These are phyloP conservation scores for Trichocladium antarcticum DNA, from an alignment of 495 filamentous ascomycete genomes.

Conservation along the genomic window DNA sequence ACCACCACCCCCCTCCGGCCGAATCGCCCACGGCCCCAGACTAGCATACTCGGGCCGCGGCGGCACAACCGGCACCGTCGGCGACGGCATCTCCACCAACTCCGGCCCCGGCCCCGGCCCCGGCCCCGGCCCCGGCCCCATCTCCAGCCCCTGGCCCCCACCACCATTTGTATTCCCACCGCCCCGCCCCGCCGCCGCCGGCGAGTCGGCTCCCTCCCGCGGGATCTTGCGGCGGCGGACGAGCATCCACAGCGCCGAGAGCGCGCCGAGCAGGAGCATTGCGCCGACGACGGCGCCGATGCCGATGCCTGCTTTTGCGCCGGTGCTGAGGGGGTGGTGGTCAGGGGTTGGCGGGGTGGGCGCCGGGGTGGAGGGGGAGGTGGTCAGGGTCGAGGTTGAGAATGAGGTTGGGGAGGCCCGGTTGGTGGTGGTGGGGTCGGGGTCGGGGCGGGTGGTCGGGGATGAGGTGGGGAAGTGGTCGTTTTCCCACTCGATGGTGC, in stretches of 20 bases:
- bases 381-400: neutral
- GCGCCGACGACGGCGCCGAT: constrained; percentile 7
- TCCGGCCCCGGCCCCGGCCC: too few relatives aligned
- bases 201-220: too few relatives aligned
- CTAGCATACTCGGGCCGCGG: neutral
- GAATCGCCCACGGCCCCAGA: neutral
- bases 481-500: constrained; percentile 20
- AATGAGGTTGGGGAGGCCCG: neutral
- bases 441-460: neutral
- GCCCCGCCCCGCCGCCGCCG: too few relatives aligned
- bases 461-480: constrained; percentile 10
- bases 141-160: neutral
- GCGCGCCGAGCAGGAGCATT: constrained; percentile 9
- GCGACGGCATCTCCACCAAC: constrained; percentile 1
- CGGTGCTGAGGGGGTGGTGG: constrained; percentile 4
- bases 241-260: constrained; percentile 9
- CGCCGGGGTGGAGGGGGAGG: neutral
- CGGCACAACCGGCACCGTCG: neutral
- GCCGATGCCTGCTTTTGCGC: constrained; percentile 17
- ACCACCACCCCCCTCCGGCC: neutral
- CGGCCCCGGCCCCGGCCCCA: neutral
- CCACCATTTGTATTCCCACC: too few relatives aligned
- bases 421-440: neutral
- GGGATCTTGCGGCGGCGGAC: constrained; percentile 10
- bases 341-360: neutral